A percentile compares a stretch with the other conserved stretches of the same genome.
These are phyloP conservation scores for Raddia distichophylla DNA, from an alignment of 176 grass and related monocot genomes.

Conservation along the genomic window DNA sequence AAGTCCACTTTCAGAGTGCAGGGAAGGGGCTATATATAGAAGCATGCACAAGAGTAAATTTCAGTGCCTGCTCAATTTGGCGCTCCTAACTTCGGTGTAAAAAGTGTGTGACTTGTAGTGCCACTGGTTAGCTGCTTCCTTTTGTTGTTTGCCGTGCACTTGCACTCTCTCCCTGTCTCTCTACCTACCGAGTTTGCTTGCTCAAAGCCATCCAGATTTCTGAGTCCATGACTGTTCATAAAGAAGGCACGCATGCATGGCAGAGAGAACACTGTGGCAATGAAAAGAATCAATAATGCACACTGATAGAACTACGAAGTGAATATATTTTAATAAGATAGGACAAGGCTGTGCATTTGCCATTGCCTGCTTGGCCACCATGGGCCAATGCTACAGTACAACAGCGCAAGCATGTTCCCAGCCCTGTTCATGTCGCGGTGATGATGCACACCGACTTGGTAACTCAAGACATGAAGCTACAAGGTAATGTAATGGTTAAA, in stretches of 20 bases:
- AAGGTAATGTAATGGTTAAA: too few species aligned
- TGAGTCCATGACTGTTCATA: background rate
- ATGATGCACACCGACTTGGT: background rate
- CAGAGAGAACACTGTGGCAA: background rate
- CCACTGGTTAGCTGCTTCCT: background rate
- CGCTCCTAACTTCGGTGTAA: too few species aligned
- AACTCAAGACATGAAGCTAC: background rate
- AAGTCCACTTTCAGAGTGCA: background rate
- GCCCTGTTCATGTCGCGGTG: background rate
- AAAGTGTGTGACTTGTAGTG: background rate
- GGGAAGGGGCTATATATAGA: slow-evolving; percentile 35
- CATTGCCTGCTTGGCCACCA: background rate
- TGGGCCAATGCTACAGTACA: background rate
- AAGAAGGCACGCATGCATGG: background rate
- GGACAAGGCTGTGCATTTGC: background rate
- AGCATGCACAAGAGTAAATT: background rate
- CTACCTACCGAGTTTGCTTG: background rate
- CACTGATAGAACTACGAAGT: background rate
- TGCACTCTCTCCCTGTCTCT: background rate
- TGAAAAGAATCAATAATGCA: background rate
- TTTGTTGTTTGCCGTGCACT: background rate
- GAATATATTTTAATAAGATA: background rate
- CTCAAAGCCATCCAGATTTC: background rate
- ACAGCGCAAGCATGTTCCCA: background rate
- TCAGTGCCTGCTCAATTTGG: background rate